Base-by-base conservation (phyloP, 1,139 yeast species). In the Suhomyces panamericanus region DNA sequence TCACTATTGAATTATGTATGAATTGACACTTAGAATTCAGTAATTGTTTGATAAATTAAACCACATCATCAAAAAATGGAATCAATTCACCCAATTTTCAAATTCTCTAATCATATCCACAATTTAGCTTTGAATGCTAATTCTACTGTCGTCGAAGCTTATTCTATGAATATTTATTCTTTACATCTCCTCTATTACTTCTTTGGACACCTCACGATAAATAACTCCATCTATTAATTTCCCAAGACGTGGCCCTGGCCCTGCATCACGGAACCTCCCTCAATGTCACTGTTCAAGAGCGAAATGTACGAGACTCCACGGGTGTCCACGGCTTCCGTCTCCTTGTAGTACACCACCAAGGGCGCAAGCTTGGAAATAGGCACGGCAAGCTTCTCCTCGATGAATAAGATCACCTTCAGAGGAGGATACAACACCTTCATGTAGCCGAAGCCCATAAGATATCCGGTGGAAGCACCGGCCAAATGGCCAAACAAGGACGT, bases 401-500 rank as follows among this genome's bases (percentile, higher is more conserved):
- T 85, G 65, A 75, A 82, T 50, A 81, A 75, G 15, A 89, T 77
- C 1, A 80, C 75, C 52, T 75, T 70, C 49, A 85, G 78, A 9
- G 96, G 93, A 3, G 90, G 88, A 50, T 77, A 77, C 57, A 85
- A 66, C 35, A 71, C 61, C 35, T 71, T 71, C 47, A 89, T 66
- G 50, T 68, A 73, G 11, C 85, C 93, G 57, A 73, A 64, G 3
- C 79, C 87, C 58, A 86, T 63, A 42, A 73, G 59, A 53, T 62
- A 73, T 6, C 78, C 78, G 24, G 74, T 53, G 14, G 68, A 56
- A 35, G 72, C 66, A 2, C 75, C 78, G 11, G 70, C 65, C 53
- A 72, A 63, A 62, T 90, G 96, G 20, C 96, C 96, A 54, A 84
- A 67, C 53, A 89, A 83, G 43, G 93, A 83, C 42, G 93, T 83